Conservation (phyloP, 1,284 basidiomycete genomes). For the Boletus semigastroideus region DNA sequence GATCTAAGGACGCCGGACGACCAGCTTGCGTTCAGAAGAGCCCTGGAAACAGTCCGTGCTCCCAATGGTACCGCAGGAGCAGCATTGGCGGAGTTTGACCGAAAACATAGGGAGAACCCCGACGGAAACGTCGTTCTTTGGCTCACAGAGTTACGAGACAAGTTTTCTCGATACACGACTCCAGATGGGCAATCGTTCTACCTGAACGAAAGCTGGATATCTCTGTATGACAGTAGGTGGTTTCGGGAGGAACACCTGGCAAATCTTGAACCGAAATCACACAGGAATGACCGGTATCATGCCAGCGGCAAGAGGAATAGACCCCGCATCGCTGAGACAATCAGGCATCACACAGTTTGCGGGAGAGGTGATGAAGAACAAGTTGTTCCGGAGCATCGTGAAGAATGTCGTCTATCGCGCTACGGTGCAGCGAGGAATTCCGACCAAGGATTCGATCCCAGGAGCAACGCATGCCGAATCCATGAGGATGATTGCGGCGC, state of each 20-base stretch:
- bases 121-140: too few relatives aligned
- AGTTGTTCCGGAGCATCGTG: background rate
- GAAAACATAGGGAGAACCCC: too few relatives aligned
- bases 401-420: background rate
- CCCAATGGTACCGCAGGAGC: too few relatives aligned
- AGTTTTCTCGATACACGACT: too few relatives aligned
- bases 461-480: background rate
- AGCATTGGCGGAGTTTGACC: too few relatives aligned
- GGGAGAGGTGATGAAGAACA: background rate
- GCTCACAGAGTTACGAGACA: too few relatives aligned
- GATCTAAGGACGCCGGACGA: background rate
- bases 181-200: too few relatives aligned
- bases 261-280: background rate
- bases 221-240: background rate
- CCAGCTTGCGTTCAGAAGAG: too few relatives aligned
- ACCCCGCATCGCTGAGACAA: background rate
- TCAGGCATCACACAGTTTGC: background rate
- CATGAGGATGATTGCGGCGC: background rate
- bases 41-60: too few relatives aligned
- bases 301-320: background rate
- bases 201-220: too few relatives aligned
- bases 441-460: background rate
- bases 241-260: background rate
- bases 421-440: background rate
- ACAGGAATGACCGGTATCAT: background rate